Conservation (phyloP, 2,329 filamentous ascomycete genomes). For the Diaporthe velutina region DNA sequence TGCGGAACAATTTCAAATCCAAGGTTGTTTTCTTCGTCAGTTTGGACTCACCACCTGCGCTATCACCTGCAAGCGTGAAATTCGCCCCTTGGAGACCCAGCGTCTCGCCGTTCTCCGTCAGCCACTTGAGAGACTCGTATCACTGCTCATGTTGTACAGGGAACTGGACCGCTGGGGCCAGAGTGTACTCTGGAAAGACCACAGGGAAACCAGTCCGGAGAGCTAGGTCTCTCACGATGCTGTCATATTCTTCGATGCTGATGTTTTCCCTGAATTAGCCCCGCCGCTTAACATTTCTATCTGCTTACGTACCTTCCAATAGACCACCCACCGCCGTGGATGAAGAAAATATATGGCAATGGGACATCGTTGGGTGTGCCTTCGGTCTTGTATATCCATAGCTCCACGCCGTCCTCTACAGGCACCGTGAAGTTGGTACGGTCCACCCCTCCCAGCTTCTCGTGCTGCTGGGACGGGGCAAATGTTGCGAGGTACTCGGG, state of each 20-base stretch:
- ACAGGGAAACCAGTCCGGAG: not conserved
- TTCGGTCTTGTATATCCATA: not conserved
- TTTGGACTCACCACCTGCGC: conserved; percentile 2
- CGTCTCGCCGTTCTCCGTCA: conserved; percentile 13
- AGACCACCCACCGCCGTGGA: not conserved
- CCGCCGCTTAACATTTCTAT: no score
- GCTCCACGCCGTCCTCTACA: not conserved
- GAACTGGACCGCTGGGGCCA: not conserved
- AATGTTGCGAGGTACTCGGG: not conserved
- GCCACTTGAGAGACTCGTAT: not conserved
- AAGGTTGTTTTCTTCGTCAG: accelerated
- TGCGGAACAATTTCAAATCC: no score
- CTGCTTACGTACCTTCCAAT: not conserved
- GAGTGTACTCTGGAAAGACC: not conserved
- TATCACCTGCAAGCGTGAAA: not conserved
- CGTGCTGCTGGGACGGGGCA: not conserved
- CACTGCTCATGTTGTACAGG: conserved; percentile 6
- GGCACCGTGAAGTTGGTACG: not conserved
- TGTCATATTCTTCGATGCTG: conserved; percentile 10
- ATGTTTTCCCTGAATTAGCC: not conserved
- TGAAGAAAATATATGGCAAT: not conserved
- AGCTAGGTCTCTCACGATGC: conserved; percentile 13
- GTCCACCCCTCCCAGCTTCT: not conserved
- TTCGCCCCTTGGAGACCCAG: not conserved
- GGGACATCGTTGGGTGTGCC: not conserved